phyloP scores from a whole-genome alignment of 2,329 filamentous ascomycete genomes.

The Fusarium palustre region DNA sequence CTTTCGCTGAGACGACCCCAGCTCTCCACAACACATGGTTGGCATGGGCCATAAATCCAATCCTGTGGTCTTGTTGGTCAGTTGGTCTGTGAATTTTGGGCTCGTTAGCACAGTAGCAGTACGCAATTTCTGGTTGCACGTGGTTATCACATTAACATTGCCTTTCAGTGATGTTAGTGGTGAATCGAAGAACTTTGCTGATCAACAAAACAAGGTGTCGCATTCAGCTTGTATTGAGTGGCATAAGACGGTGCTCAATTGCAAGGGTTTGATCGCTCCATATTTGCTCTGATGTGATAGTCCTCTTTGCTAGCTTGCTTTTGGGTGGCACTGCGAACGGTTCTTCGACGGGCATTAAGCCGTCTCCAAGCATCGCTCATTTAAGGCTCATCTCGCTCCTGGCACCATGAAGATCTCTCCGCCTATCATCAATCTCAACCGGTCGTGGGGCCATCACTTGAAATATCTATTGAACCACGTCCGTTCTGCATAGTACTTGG shows the following conservation, averaged over 20 bases:
- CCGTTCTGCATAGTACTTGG: neutral
- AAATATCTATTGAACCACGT: neutral
- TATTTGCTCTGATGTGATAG: slow-evolving; percentile 21
- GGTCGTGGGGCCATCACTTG: slow-evolving; percentile 30
- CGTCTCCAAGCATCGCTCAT: slow-evolving; percentile 14
- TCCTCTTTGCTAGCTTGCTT: slow-evolving; percentile 7
- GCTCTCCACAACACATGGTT: slow-evolving; percentile 12
- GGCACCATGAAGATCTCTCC: slow-evolving; percentile 10
- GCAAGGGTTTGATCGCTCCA: slow-evolving; percentile 25
- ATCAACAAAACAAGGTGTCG: neutral
- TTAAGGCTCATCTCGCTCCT: slow-evolving; percentile 23
- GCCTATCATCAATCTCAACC: slow-evolving; percentile 30
- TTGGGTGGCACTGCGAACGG: slow-evolving; percentile 14
- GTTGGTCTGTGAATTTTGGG: neutral
- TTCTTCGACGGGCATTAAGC: slow-evolving; percentile 17
- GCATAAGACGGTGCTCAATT: slow-evolving; percentile 8
- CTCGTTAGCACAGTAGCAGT: neutral
- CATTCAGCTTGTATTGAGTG: slow-evolving; percentile 4
- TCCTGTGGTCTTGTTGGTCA: neutral
- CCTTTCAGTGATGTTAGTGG: slow-evolving; percentile 10
- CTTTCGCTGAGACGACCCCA: slow-evolving; percentile 24
- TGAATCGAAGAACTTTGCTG: neutral
- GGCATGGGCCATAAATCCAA: neutral
- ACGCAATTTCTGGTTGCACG: slow-evolving; percentile 8
- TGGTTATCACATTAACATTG: slow-evolving; percentile 6